Base-by-base conservation (phyloP, 2,329 filamentous ascomycete species). In the Trichoderma hamatum region DNA sequence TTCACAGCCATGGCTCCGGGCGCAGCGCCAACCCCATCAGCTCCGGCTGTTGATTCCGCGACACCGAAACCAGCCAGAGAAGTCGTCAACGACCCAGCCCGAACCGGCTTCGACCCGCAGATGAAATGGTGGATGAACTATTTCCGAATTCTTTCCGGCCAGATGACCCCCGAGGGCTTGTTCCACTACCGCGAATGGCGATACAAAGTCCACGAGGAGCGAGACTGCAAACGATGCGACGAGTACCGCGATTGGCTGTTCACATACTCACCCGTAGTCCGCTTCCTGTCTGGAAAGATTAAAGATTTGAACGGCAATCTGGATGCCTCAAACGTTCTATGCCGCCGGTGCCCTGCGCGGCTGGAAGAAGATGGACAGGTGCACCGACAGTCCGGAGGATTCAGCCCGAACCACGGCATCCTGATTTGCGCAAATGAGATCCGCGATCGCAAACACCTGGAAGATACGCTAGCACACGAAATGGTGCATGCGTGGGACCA, bases 401-500 rank as follows among this genome's bases (percentile, higher is more conserved):
- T 98, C 78, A 90, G 91, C 78, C 90, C 94, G 1, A 86, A 91
- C 62, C 92, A 94, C 78, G 96, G 96, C 46, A 97, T 99, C 72
- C 78, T 96, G 76, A 85, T 99, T 26, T 99, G 96, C 81, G 93
- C 96, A 63, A 99, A 99, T 80, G 90, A 96, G 81, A 88, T 98
- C 77, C 85, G 90, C 70, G 89, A 93, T 77, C 84, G 89, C 69
- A 89, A 90, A 36, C 93, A 97, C 78, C 80, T 97, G 74, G 96
- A 99, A 82, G 96, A 99, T 79, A 97, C 94, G 13, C 84, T 99
- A 76, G 90, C 94, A 32, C 96, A 99, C 80, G 96, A 99, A 83
- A 96, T 99, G 93, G 92, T 99, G 65, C 96, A 99, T 79, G 94
- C 94, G 1, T 98, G 94, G 85, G 96, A 99, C 78, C 92, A 97